phyloP scores from a whole-genome alignment of 164 flowering plant genomes.

The Aristolochia californica region DNA sequence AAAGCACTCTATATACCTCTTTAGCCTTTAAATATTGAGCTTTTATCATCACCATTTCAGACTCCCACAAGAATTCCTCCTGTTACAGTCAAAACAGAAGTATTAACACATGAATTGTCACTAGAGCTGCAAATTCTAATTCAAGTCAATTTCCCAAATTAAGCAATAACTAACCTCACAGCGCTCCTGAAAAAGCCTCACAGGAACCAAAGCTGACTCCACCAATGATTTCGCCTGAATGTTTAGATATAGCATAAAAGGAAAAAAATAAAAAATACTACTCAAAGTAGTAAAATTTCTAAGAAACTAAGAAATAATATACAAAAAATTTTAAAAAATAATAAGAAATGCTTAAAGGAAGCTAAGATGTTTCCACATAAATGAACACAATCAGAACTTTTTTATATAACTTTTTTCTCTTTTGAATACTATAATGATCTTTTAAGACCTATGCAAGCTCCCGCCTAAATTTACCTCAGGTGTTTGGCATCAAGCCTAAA shows the following conservation, averaged over 20 bases:
- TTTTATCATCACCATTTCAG: constrained; percentile 91
- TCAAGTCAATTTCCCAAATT: neutral
- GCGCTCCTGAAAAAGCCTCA: constrained; percentile 89
- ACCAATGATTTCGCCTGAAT: constrained; percentile 91
- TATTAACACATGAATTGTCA: neutral
- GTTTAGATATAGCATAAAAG: neutral
- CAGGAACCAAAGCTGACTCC: constrained; percentile 67
- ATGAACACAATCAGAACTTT: too few species aligned
- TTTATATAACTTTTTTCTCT: too few species aligned
- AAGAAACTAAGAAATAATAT: neutral
- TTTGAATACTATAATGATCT: too few species aligned
- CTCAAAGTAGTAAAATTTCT: neutral
- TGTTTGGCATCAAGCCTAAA: too few species aligned
- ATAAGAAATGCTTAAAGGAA: too few species aligned
- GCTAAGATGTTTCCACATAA: too few species aligned
- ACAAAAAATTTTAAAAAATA: too few species aligned
- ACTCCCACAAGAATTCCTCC: constrained; percentile 98
- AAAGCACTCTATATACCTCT: constrained; percentile 41
- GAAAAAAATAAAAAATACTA: neutral
- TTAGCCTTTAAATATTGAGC: constrained; percentile 89
- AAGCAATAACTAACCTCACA: constrained; percentile 51
- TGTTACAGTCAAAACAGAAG: constrained; percentile 10
- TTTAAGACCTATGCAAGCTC: too few species aligned
- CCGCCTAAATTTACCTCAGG: too few species aligned
- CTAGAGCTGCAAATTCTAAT: neutral